Conservation (phyloP, 352 stramenopile genomes). For the Pythium utonaiense region DNA sequence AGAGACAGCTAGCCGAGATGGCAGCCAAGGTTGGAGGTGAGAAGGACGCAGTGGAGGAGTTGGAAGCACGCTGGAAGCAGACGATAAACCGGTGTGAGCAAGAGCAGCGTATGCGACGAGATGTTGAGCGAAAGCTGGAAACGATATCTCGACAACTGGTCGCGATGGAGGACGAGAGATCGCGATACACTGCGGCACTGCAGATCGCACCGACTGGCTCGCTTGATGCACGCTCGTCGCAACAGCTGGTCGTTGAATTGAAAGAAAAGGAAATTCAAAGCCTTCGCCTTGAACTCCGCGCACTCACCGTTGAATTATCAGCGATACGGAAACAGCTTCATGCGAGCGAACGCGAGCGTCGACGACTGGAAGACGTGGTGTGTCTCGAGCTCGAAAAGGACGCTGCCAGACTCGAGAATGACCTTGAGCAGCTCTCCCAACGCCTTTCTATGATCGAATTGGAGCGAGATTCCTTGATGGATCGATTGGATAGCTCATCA, state of each 20-base stretch:
- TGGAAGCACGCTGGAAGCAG: conserved; percentile 51
- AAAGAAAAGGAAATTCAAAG: conserved; percentile 49
- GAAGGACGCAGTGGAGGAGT: conserved; percentile 46
- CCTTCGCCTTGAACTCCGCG: background rate
- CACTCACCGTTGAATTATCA: background rate
- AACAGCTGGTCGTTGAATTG: conserved; percentile 38
- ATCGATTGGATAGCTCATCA: background rate
- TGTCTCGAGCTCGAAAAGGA: conserved; percentile 24
- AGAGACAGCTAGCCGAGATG: conserved; percentile 22
- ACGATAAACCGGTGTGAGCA: conserved; percentile 52
- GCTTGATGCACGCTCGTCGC: conserved; percentile 25
- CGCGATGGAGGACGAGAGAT: conserved; percentile 52
- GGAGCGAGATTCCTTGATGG: conserved; percentile 8
- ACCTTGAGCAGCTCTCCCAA: background rate
- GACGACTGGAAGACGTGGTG: conserved; percentile 9
- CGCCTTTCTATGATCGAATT: background rate
- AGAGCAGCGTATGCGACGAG: conserved; percentile 36
- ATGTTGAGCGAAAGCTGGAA: conserved; percentile 39
- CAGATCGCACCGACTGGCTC: conserved; percentile 36
- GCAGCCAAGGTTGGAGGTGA: conserved; percentile 42
- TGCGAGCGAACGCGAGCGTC: background rate
- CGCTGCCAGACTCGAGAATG: conserved; percentile 6
- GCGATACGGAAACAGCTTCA: background rate
- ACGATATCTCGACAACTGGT: conserved; percentile 29
- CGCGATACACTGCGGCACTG: conserved; percentile 38